Conservation (phyloP, 805 yeast genomes). For the Zygoascus biomembranicola region DNA sequence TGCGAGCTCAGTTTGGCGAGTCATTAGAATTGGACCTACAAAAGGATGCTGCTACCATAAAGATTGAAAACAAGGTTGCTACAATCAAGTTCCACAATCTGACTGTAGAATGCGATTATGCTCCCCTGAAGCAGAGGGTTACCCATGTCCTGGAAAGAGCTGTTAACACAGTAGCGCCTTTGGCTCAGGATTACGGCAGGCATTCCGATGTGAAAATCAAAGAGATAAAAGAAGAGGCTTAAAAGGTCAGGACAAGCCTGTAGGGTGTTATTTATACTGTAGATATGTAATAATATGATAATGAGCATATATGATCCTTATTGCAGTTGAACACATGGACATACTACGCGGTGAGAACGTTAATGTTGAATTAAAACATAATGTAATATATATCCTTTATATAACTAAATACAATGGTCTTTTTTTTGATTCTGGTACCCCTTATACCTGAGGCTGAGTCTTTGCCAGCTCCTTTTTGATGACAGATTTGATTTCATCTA, state of each 20-base stretch:
- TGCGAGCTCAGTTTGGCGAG: constrained; percentile 85
- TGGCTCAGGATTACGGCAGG: constrained; percentile 25
- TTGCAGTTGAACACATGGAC: too few species aligned
- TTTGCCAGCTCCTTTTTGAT: constrained; percentile 59
- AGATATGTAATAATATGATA: not conserved
- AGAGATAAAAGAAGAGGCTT: not conserved
- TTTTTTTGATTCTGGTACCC: not conserved
- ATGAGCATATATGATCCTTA: too few species aligned
- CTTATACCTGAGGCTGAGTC: not conserved
- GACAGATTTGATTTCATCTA: constrained; percentile 64
- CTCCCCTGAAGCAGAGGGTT: constrained; percentile 72
- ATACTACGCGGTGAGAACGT: too few species aligned
- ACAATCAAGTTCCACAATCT: constrained; percentile 54
- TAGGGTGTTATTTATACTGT: not conserved
- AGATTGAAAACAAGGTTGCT: constrained; percentile 72
- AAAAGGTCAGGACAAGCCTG: not conserved
- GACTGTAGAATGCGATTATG: constrained; percentile 63
- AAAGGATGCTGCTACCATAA: constrained; percentile 44
- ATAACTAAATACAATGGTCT: not conserved
- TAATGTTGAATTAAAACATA: too few species aligned
- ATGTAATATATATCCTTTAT: too few species aligned
- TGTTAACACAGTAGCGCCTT: constrained; percentile 73
- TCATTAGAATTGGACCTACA: constrained; percentile 37
- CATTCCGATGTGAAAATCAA: not conserved
- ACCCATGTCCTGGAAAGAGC: constrained; percentile 75